Base-by-base conservation (phyloP, 1,284 basidiomycete species). In the Irpex sp. region DNA sequence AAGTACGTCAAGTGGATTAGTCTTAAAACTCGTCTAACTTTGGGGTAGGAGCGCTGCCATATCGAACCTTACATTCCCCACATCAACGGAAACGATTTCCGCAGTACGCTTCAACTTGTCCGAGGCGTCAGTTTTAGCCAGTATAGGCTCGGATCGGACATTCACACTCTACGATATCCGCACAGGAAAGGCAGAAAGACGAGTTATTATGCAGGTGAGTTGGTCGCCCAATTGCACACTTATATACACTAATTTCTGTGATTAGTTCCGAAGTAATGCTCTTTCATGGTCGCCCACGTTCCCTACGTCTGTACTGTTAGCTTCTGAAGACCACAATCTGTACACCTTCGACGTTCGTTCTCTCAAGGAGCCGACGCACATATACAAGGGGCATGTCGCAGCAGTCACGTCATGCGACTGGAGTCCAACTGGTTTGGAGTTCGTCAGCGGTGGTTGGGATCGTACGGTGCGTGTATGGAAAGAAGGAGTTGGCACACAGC, bases 311-410 rank as follows among this genome's bases (percentile, higher is more conserved):
- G 80, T 98, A 46, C 86, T 98, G 2, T 85, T 98, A 13, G 97
- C 94, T 11, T 97, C 95, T 1, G 97, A 99, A 79, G 97, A 99
- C 74, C 96, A 98, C 79, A 98, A 98, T 71, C 81, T 99, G 49
- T 99, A 99, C 77, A 98, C 97, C 0, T 99, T 97, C 75, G 97
- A 99, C 73, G 93, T 99, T 65, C 87, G 97, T 53, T 88, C 93
- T 63, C 82, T 99, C 57, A 79, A 83, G 8, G 83, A 84, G 0
- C 95, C 97, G 1, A 93, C 89, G 3, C 94, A 97, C 69, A 94
- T 99, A 54, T 99, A 97, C 83, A 99, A 98, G 76, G 95, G 89
- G 0, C 97, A 99, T 75, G 96, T 98, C 11, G 94, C 95, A 0
- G 95, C 96, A 3, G 95, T 97, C 37, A 95, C 93, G 88, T 88